A percentile compares a stretch with the other conserved stretches of the same genome.
Conservation (phyloP, 345 rosid genomes). For the Linum tenue region DNA sequence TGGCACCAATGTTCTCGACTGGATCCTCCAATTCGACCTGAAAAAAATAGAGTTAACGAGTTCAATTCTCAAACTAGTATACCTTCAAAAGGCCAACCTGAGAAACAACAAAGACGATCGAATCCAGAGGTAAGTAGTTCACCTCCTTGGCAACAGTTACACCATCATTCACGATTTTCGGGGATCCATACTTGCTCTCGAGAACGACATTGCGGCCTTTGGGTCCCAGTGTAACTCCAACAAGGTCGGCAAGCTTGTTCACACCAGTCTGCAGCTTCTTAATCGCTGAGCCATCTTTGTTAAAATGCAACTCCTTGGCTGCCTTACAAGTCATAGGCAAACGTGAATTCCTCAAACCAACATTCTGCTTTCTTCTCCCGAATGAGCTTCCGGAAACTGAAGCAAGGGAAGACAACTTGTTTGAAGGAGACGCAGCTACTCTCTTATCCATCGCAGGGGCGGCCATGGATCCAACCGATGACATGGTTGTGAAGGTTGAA, state of each 20-base stretch:
- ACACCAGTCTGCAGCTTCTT: conserved; percentile 94
- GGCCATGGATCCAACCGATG: conserved; percentile 57
- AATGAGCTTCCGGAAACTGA: conserved; percentile 55
- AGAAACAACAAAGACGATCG: not conserved
- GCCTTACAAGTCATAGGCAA: conserved; percentile 51
- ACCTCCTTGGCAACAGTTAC: conserved; percentile 98
- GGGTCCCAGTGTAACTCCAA: conserved; percentile 96
- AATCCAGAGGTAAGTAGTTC: conserved; percentile 1
- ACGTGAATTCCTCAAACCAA: conserved; percentile 36
- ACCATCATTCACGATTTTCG: conserved; percentile 93
- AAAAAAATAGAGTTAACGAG: not conserved
- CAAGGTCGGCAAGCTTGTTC: conserved; percentile 95
- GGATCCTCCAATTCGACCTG: conserved; percentile 98
- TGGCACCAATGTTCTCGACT: conserved; percentile 96
- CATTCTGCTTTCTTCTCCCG: conserved; percentile 36
- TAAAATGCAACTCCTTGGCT: conserved; percentile 91
- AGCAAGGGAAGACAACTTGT: conserved; percentile 58
- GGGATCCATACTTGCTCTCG: conserved; percentile 98
- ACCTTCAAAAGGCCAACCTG: too few relatives aligned
- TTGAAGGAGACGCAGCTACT: conserved; percentile 22
- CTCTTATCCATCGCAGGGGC: conserved; percentile 58
- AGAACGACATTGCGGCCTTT: conserved; percentile 95
- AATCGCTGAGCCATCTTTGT: conserved; percentile 84
- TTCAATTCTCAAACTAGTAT: too few relatives aligned
- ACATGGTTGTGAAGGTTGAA: conserved; percentile 58